Base-by-base conservation (phyloP, 257 asterid species). In the Rauvolfia tetraphylla region DNA sequence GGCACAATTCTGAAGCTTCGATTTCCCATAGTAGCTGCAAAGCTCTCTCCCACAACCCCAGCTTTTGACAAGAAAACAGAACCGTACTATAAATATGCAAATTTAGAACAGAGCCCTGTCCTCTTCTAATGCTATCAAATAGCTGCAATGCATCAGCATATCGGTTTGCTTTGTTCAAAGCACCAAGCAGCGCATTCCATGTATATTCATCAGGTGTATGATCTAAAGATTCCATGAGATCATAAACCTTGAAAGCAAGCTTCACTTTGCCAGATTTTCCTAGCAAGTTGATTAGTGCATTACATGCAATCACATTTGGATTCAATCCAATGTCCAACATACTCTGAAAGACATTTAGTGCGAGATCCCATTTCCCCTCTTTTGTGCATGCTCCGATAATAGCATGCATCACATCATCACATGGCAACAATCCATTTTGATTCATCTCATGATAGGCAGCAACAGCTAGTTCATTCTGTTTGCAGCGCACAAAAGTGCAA, bases 361-460 rank as follows among this genome's bases (percentile, higher is more conserved):
- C 97, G 79, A 84, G 71, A 70, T 89, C 93, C 88, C 92, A 88
- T 78, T 82, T 88, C 27, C 97, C 98, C 84, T 95, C 98, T 82
- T 88, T 91, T n/a, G 88, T 27, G 41, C 95, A 92, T 3, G 98
- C 97, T 79, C 98, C 96, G 48, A 91, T 84, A n/a, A 92, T 68
- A 62, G 98, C 98, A 80, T 95, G 89, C 98, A 95, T 89, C 11
- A 80, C 88, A 78, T 92, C 98, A 53, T 81, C 81, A 20, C 80
- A 49, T 1, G 98, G 92, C 53, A 42, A 79, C 53, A 95, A 15
- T 9, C 90, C 90, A 54, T 86, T 87, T 49, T 68, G 89, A 79
- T 88, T 65, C 98, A 95, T 91, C 84, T 95, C 98, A 42, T 76
- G 83, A 72, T 95, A 89, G 33, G 96, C 97, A 78, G 91, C 98